These are phyloP conservation scores for Petrea volubilis DNA, from an alignment of 257 asterid species.

Conservation along the genomic window DNA sequence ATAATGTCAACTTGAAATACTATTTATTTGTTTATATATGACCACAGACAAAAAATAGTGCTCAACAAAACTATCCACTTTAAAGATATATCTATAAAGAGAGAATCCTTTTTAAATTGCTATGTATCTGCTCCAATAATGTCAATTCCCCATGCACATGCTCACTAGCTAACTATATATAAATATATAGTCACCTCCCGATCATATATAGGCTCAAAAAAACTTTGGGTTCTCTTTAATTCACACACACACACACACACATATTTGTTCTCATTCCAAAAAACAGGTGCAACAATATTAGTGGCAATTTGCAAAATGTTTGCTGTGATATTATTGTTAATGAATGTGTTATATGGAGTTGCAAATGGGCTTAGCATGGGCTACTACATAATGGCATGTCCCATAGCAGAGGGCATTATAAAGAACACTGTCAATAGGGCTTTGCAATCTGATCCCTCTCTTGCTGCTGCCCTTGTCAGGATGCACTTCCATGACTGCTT, in stretches of 20 bases:
- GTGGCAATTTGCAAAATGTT: slow-evolving; percentile 36
- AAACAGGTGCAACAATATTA: not conserved
- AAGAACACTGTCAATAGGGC: slow-evolving; percentile 57
- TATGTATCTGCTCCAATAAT: not conserved
- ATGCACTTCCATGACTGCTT: slow-evolving; percentile 99
- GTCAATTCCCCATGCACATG: slow-evolving; percentile 28
- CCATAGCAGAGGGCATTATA: slow-evolving; percentile 57
- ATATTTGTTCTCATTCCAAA: not conserved
- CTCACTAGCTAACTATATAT: not conserved
- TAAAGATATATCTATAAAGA: not conserved
- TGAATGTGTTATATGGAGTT: slow-evolving; percentile 35
- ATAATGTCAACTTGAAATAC: slow-evolving; percentile 20
- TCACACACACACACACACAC: not conserved
- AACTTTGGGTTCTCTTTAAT: not conserved
- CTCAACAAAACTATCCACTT: slow-evolving; percentile 9
- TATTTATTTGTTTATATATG: not conserved
- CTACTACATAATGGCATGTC: slow-evolving; percentile 70
- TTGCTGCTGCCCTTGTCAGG: slow-evolving; percentile 78
- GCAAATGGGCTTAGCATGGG: slow-evolving; percentile 62
- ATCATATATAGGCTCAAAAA: not conserved
- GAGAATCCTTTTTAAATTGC: not conserved
- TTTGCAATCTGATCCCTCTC: slow-evolving; percentile 68
- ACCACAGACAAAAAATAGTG: slow-evolving; percentile 7
- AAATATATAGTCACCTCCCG: not conserved
- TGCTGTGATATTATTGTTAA: slow-evolving; percentile 30